Evolutionary conservation across 306 rosid genomes (phyloP), one percentile per base, ranked within the genome.

Genomic region (Prunus dulcis): DNA sequence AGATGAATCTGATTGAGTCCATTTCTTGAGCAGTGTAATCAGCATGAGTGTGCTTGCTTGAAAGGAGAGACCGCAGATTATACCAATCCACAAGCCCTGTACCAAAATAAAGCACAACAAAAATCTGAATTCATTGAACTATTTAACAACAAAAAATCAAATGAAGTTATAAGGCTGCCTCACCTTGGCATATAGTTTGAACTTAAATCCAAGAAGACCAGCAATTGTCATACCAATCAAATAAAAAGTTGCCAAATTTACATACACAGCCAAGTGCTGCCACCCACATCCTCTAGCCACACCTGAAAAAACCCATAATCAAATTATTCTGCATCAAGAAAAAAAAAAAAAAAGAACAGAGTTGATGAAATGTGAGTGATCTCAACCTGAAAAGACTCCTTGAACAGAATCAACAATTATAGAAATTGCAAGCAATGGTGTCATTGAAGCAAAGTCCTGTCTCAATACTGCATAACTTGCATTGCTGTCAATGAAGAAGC

Each of bases 11-110:
- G 87, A 72, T 76, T 80, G 85, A 20, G 76, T 67, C 98, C 96
- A 88, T 52, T 87, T 80, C 55, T 74, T 72, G 32, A 73, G 80
- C 63, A 70, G 47, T 41, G 76, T 86, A 12, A 91, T 50, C 34
- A 85, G 0, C 69, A 87, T 43, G 5, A 91, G 92, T 17, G 96
- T 25, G 65, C 45, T 75, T 1, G 82, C 71, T 83, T 91, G 98
- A 72, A 86, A 86, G n/a, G 76, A 50, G 60, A 93, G 25, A 38
- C 96, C 97, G 57, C 91, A 89, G 12, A 87, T 89, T 70, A 91
- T 51, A 60, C 96, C 96, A 55, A 91, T 84, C 93, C 98, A 93
- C 80, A 93, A 85, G n/a, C 96, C 98, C 97, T 93, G 73, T 22
- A 68, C 13, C 45, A 64, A 67, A 64, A 63, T 64, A 50, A 75